Base-by-base conservation (phyloP, 257 asterid genomes). In the Lycium ferocissimum region DNA sequence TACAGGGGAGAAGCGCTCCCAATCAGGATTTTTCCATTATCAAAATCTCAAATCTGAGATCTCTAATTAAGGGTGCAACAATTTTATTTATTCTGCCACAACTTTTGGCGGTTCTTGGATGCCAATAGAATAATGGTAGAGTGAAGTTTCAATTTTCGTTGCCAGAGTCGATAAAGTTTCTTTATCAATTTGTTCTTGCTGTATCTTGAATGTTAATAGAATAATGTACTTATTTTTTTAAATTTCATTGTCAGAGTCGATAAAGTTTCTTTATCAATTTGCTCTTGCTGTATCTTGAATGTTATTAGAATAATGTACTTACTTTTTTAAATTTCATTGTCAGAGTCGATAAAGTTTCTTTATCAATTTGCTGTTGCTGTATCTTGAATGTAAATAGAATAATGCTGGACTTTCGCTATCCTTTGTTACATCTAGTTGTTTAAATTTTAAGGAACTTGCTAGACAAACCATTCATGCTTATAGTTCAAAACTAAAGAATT, bases 331-430 rank as follows among this genome's bases (percentile, higher is more conserved):
- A 86, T 85, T 4, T 86, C 83, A 85, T 87, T 75, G 86, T 78
- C 82, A 53, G 22, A 53, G 82, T 53, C 15, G 80, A 45, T 45
- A 18, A 10, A 4, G 49, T 78, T 78, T 78, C 47, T 53, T 53
- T 78, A 78, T 53, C 82, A 53, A 33, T 54, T 53, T 78, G 65
- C 5, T 53, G 26, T 76, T 76, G 8, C 3, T 78, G 49, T 26
- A 26, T 26, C 82, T 78, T 26, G 82, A 53, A 78, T 53, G 26
- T 5, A 51, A 78, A 51, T 53, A 78, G 49, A 78, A 1, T 78
- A 53, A 38, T 7, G 49, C 56, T 90, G 91, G 86, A 13, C 79
- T 86, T 90, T 90, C 93, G 1, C 89, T 89, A 83, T 93, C 95
- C 61, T 76, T 85, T 82, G 93, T 86, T 91, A 69, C 85, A 88